Evolutionary conservation across 1,139 yeast species (phyloP).

Genomic region (Lodderomyces jiufengensis): DNA sequence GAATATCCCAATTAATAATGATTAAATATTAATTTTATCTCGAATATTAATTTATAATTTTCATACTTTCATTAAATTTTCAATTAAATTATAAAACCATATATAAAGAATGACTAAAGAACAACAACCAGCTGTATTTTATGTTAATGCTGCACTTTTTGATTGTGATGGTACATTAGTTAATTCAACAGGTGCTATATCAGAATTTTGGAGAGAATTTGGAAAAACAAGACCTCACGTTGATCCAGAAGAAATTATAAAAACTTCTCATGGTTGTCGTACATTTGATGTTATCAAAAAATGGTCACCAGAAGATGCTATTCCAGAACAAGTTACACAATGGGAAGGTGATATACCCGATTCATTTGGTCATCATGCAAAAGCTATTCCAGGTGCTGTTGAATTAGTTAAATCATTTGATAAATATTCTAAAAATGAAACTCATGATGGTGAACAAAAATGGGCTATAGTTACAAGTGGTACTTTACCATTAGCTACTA

Average conservation of each 20-base stretch:
- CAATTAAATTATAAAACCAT: neutral
- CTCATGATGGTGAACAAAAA: conserved; percentile 44
- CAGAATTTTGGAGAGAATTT: conserved; percentile 75
- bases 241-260: conserved; percentile 65
- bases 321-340: conserved; percentile 59
- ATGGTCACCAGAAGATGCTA: conserved; percentile 74
- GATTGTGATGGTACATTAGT: conserved; percentile 87
- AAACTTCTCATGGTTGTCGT: conserved; percentile 80
- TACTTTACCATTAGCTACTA: conserved; percentile 68
- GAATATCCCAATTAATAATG: no score
- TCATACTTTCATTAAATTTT: conserved; percentile 1
- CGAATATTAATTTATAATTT: no score
- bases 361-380: conserved; percentile 66
- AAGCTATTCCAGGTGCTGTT: conserved; percentile 71
- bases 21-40: no score
- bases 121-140: conserved; percentile 45
- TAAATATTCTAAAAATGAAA: conserved; percentile 35
- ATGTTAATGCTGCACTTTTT: conserved; percentile 55
- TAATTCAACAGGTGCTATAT: conserved; percentile 78
- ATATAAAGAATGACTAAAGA: conserved; percentile 18
- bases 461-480: conserved; percentile 91
- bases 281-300: conserved; percentile 72
- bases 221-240: conserved; percentile 69
- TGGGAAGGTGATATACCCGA: conserved; percentile 72
- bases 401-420: conserved; percentile 58